Percentiles rank a stretch among this genome's conserved stretches.
phyloP scores from a whole-genome alignment of 371 early-diverging fungal genomes.

The Mortierella sp. region DNA sequence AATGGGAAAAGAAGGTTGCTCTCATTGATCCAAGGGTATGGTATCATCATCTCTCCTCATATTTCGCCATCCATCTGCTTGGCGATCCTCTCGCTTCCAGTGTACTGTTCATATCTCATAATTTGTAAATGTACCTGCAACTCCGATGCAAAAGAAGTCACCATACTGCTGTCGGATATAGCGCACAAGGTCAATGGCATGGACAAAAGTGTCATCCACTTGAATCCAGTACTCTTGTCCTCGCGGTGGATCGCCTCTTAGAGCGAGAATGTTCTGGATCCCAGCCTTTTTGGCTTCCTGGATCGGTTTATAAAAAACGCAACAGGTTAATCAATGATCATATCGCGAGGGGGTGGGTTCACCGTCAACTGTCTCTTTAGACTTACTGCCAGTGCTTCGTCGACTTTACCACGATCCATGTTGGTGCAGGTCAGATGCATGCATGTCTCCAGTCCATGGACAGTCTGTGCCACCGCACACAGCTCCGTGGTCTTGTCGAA shows the following conservation, averaged over 20 bases:
- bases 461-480: slow-evolving; percentile 84
- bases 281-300: slow-evolving; percentile 86
- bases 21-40: neutral
- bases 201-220: slow-evolving; percentile 79
- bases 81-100: too few relatives aligned
- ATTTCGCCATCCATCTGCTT: slow-evolving; percentile 26
- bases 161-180: slow-evolving; percentile 89
- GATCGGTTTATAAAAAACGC: too few relatives aligned
- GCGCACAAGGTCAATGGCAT: slow-evolving; percentile 92
- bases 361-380: neutral
- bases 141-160: slow-evolving; percentile 95
- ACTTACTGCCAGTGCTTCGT: slow-evolving; percentile 77
- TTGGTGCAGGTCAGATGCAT: slow-evolving; percentile 99
- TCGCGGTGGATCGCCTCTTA: slow-evolving; percentile 89
- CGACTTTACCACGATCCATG: slow-evolving; percentile 88
- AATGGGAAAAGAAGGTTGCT: neutral
- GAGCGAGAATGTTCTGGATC: slow-evolving; percentile 92
- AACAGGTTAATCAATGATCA: too few relatives aligned
- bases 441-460: slow-evolving; percentile 88
- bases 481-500: slow-evolving; percentile 86
- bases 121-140: slow-evolving; percentile 71
- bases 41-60: neutral
- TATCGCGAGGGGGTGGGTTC: too few relatives aligned
- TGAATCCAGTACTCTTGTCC: slow-evolving; percentile 87
- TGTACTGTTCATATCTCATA: neutral